phyloP scores from a whole-genome alignment of 225 moss, liverwort and hornwort species.

The Pseudisothecium myosuroides region DNA sequence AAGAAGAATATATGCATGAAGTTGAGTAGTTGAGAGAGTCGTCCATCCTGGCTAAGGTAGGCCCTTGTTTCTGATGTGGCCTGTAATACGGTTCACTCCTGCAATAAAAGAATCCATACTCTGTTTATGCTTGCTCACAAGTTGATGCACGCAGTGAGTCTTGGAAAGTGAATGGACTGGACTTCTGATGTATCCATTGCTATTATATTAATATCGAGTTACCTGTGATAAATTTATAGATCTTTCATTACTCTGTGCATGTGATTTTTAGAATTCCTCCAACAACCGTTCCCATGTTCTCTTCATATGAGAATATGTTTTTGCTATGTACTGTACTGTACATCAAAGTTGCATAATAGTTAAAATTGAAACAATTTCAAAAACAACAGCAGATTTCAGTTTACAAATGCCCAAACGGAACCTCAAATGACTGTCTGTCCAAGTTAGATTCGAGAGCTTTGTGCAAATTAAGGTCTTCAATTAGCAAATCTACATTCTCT shows the following conservation, averaged over 20 bases:
- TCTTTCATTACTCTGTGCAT: background rate
- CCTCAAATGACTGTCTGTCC: background rate
- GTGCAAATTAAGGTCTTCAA: background rate
- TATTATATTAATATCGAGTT: background rate
- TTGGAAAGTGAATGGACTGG: background rate
- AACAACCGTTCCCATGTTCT: background rate
- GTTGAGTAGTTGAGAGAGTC: background rate
- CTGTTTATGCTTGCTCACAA: too few species aligned
- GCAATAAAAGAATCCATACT: background rate
- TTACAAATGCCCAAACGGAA: background rate
- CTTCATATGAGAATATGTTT: background rate
- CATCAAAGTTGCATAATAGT: background rate
- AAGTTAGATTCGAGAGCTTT: background rate
- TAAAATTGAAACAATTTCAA: background rate
- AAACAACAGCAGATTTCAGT: background rate
- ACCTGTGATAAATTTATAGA: background rate
- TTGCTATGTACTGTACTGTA: background rate
- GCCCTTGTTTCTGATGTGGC: background rate
- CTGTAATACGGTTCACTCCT: background rate
- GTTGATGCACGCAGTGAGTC: too few species aligned
- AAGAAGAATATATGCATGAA: too few species aligned
- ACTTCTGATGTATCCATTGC: background rate
- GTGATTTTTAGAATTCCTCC: background rate
- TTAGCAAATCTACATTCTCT: background rate
- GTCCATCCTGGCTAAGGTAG: too few species aligned